Conservation (phyloP, 2,329 filamentous ascomycete species). For the Pseudogymnoascus sp. region DNA sequence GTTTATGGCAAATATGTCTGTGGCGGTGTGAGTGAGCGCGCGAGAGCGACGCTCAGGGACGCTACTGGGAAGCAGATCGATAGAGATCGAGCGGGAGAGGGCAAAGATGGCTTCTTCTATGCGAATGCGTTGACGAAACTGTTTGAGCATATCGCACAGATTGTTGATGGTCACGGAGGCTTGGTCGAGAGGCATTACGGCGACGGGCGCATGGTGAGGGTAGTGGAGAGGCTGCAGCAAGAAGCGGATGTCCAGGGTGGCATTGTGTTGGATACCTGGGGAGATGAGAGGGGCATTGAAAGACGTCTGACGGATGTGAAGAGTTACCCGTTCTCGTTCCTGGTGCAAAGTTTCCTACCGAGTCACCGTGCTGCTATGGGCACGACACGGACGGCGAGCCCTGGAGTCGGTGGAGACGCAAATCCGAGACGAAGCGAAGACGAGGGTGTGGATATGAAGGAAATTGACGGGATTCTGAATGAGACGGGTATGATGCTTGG, state of each 20-base stretch:
- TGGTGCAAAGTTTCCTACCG: conserved; percentile 87
- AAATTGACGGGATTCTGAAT: conserved; percentile 76
- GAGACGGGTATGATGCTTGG: conserved; percentile 90
- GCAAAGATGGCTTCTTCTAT: conserved; percentile 80
- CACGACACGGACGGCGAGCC: conserved; percentile 65
- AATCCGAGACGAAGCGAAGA: conserved; percentile 64
- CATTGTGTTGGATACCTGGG: conserved; percentile 92
- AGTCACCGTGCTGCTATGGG: conserved; percentile 51
- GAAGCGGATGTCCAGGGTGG: conserved; percentile 95
- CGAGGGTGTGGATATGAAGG: conserved; percentile 92
- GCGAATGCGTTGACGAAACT: conserved; percentile 81
- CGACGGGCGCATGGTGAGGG: conserved; percentile 81
- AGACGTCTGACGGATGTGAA: conserved; percentile 89
- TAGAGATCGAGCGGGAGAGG: conserved; percentile 30
- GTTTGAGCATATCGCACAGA: conserved; percentile 96
- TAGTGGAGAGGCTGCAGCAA: conserved; percentile 85
- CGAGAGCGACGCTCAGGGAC: conserved; percentile 70
- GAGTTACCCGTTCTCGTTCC: conserved; percentile 93
- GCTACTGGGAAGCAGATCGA: conserved; percentile 41
- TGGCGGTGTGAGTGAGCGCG: conserved; percentile 79
- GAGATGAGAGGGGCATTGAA: conserved; percentile 76
- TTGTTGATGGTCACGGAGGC: conserved; percentile 83
- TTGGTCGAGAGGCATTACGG: conserved; percentile 94
- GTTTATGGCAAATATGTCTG: conserved; percentile 96
- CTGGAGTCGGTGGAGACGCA: conserved; percentile 49